A percentile compares a stretch with the other conserved stretches of the same genome.
phyloP scores from a whole-genome alignment of 768 basidiomycete species.

The Auriscalpium vulgare region DNA sequence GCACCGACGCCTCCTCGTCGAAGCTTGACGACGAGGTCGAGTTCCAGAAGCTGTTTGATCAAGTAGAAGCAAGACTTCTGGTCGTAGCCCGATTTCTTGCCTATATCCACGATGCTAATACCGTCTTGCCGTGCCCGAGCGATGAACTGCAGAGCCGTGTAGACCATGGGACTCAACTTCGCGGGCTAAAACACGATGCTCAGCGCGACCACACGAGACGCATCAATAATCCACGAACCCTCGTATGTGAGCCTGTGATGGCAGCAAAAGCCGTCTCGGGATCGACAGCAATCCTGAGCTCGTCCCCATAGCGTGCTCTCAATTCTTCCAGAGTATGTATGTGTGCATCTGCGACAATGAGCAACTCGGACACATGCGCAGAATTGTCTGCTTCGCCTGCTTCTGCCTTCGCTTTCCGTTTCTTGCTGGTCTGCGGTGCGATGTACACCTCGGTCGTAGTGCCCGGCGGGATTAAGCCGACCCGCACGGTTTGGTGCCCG shows the following conservation, averaged over 20 bases:
- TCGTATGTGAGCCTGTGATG: conserved; percentile 78
- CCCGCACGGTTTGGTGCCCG: conserved; percentile 62
- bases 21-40: conserved; percentile 73
- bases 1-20: conserved; percentile 68
- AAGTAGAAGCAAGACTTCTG: conserved; percentile 89
- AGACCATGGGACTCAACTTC: conserved; percentile 80
- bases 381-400: conserved; percentile 39
- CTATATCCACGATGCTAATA: conserved; percentile 70
- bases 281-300: conserved; percentile 67
- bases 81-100: conserved; percentile 73
- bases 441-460: conserved; percentile 63
- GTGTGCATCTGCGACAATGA: conserved; percentile 48
- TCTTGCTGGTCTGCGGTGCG: conserved; percentile 58
- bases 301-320: conserved; percentile 47
- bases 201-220: background rate
- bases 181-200: conserved; percentile 41
- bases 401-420: conserved; percentile 52
- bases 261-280: conserved; percentile 68
- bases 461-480: conserved; percentile 65
- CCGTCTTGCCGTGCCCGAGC: conserved; percentile 75
- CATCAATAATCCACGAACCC: conserved; percentile 38
- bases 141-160: conserved; percentile 75
- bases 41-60: conserved; percentile 62
- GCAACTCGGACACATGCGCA: conserved; percentile 33
- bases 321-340: conserved; percentile 50